A percentile compares a stretch with the other conserved stretches of the same genome.
phyloP scores from a whole-genome alignment of 495 filamentous ascomycete species.

The Geopyxis carbonaria region DNA sequence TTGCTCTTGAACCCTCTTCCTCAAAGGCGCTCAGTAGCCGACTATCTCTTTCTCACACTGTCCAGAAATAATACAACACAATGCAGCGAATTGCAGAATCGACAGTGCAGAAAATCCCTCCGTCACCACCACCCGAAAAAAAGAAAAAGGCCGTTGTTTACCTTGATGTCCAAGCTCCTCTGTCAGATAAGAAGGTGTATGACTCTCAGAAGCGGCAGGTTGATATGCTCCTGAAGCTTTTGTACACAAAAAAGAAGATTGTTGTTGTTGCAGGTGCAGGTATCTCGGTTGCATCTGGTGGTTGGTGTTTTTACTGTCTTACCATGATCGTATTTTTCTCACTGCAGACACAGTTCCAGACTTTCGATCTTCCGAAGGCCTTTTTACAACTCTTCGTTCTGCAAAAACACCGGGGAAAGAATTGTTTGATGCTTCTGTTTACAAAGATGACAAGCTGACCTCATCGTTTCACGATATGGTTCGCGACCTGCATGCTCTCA shows the following conservation, averaged over 20 bases:
- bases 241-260: constrained; percentile 84
- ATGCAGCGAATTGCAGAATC: too few relatives aligned
- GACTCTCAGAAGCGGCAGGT: constrained; percentile 41
- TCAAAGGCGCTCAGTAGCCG: too few relatives aligned
- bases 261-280: constrained; percentile 92
- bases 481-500: constrained; percentile 60
- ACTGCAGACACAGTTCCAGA: constrained; percentile 55
- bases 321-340: constrained; percentile 15
- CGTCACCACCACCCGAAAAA: too few relatives aligned
- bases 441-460: constrained; percentile 73
- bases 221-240: constrained; percentile 50
- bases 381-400: constrained; percentile 66
- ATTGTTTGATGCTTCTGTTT: constrained; percentile 93
- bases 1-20: too few relatives aligned
- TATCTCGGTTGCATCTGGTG: constrained; percentile 89
- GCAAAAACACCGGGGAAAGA: constrained; percentile 89
- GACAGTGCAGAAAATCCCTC: too few relatives aligned
- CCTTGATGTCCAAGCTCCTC: constrained; percentile 45
- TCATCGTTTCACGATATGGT: constrained; percentile 92
- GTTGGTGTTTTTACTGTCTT: constrained; percentile 26
- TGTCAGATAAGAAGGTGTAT: constrained; percentile 27
- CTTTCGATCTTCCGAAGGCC: constrained; percentile 75
- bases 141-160: too few relatives aligned
- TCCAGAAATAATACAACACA: too few relatives aligned
- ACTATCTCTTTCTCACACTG: too few relatives aligned